Base-by-base conservation (phyloP, 345 rosid species). In the Litchi chinensis region DNA sequence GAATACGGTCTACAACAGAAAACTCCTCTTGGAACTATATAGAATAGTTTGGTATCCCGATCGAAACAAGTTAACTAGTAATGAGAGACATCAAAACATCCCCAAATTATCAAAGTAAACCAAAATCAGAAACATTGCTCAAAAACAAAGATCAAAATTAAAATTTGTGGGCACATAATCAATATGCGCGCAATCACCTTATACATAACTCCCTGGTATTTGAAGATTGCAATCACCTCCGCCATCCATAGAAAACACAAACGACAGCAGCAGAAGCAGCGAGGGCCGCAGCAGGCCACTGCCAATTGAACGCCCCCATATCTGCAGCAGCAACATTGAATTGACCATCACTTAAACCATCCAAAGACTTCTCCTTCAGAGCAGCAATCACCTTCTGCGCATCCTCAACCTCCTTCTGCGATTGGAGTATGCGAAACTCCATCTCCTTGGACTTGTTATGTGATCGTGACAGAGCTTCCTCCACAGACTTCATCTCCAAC, bases 261-360 rank as follows among this genome's bases (percentile, higher is more conserved):
- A 76, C 83, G 70, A 80, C 75, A 24, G 91, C 91, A 59, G 90
- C 91, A 52, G 91, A 90, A 3, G 86, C 19, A 13, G 87, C 88
- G 26, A 79, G 85, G 2, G 85, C 94, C 74, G 86, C 79, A 40
- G 88, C 62, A 0, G 93, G 94, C 86, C 83, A 87, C 43, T 82
- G 82, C 79, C 73, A 67, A 67, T 84, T 80, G 28, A 76, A 73
- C 76, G 75, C 83, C 81, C 76, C 83, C 80, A 67, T 70, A 12
- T 68, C 76, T 70, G 18, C 52, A 9, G 41, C 73, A 18, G 63
- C 88, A 12, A 32, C 19, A 54, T 54, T 5, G 37, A 52, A 52
- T 73, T 62, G 41, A 40, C 81, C 68, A 41, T 87, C 93, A 76
- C 82, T 84, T 22, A 86, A 41, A 24, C 81, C 72, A 71, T 86